These are phyloP conservation scores for Vaccinium myrtillus DNA, from an alignment of 148 eudicot species.

Conservation along the genomic window DNA sequence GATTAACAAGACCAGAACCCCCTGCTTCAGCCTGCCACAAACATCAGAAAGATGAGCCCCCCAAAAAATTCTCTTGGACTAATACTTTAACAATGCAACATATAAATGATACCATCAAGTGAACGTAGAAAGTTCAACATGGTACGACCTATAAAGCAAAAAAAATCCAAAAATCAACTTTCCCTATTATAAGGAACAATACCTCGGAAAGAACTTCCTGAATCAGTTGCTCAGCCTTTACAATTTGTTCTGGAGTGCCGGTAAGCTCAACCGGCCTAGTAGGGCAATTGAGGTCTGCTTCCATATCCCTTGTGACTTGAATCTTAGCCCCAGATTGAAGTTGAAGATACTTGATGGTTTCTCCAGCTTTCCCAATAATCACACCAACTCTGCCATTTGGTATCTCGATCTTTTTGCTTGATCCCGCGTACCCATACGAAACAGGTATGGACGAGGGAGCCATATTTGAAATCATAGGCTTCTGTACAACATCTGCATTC, in stretches of 20 bases:
- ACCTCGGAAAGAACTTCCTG: slow-evolving; percentile 88
- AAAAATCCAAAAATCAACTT: neutral
- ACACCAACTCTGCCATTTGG: slow-evolving; percentile 97
- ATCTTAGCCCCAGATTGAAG: slow-evolving; percentile 92
- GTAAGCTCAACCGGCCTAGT: slow-evolving; percentile 73
- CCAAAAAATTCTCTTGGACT: neutral
- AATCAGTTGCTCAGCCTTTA: slow-evolving; percentile 80
- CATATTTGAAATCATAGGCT: slow-evolving; percentile 38
- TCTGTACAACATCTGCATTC: slow-evolving; percentile 48
- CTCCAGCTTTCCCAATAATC: slow-evolving; percentile 93
- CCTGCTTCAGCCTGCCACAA: slow-evolving; percentile 75
- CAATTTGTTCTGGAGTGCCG: slow-evolving; percentile 80
- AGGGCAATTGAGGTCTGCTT: slow-evolving; percentile 64
- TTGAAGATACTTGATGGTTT: slow-evolving; percentile 90
- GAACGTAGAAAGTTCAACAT: neutral
- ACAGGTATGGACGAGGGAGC: slow-evolving; percentile 33
- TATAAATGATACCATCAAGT: neutral
- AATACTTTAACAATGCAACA: neutral
- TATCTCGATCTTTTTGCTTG: slow-evolving; percentile 75
- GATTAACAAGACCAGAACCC: slow-evolving; percentile 68
- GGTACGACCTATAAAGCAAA: too few relatives aligned
- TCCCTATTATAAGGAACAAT: neutral
- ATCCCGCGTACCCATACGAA: slow-evolving; percentile 54
- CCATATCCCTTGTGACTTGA: slow-evolving; percentile 89
- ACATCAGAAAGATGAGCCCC: neutral